Evolutionary conservation across 306 rosid genomes (phyloP).

Genomic region (Corylus avellana): DNA sequence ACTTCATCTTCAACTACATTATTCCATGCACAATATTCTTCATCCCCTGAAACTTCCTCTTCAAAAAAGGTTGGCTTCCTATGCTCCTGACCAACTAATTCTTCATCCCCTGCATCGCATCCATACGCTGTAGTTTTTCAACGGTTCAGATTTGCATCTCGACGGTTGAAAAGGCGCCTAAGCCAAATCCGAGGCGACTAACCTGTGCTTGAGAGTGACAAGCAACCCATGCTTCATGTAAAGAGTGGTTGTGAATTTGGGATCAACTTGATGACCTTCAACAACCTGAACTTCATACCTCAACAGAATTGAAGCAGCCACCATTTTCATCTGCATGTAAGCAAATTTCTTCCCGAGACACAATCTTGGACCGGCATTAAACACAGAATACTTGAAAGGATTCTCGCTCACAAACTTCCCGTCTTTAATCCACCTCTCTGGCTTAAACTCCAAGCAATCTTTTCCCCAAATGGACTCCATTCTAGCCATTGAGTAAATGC

Average conservation of each 20-base stretch:
- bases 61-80: too few species aligned
- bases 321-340: slow-evolving; percentile 50
- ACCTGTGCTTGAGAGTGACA: slow-evolving; percentile 24
- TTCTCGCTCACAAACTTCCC: slow-evolving; percentile 27
- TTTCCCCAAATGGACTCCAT: slow-evolving; percentile 49
- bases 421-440: slow-evolving; percentile 50
- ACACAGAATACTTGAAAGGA: slow-evolving; percentile 44
- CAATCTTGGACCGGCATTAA: slow-evolving; percentile 52
- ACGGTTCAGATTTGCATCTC: too few species aligned
- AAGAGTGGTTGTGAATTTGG: slow-evolving; percentile 44
- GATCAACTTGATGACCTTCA: slow-evolving; percentile 33
- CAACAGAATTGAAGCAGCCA: slow-evolving; percentile 38
- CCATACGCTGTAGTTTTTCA: too few species aligned
- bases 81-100: too few species aligned
- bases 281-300: slow-evolving; percentile 40
- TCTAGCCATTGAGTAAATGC: slow-evolving; percentile 39
- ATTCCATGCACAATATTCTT: too few species aligned
- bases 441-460: slow-evolving; percentile 51
- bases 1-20: too few species aligned
- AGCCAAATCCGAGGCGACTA: too few species aligned
- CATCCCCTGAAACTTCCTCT: too few species aligned
- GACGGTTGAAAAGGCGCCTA: too few species aligned
- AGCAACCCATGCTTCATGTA: slow-evolving; percentile 46
- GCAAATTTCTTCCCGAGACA: slow-evolving; percentile 54
- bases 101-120: too few species aligned